These are phyloP conservation scores for Metarhizium robertsii DNA, from an alignment of 2,329 filamentous ascomycete species.

Conservation along the genomic window DNA sequence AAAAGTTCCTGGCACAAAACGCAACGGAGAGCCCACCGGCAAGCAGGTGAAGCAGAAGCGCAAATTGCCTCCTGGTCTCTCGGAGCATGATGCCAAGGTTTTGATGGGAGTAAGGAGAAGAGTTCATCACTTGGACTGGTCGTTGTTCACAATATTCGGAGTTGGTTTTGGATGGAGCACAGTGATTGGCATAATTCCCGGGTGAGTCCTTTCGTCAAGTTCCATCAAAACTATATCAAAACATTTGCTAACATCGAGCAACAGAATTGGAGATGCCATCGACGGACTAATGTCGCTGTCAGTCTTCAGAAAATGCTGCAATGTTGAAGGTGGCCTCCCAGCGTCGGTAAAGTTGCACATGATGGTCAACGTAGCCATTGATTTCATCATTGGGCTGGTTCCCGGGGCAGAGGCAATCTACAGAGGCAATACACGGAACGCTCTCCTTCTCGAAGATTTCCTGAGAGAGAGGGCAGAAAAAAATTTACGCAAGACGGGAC, in stretches of 20 bases:
- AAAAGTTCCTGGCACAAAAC: conserved; percentile 62
- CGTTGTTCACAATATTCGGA: conserved; percentile 71
- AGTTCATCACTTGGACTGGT: conserved; percentile 79
- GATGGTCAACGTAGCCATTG: conserved; percentile 68
- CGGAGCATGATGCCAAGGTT: conserved; percentile 69
- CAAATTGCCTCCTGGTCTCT: conserved; percentile 73
- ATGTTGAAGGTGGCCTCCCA: conserved; percentile 70
- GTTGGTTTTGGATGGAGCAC: conserved; percentile 84
- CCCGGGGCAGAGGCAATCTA: conserved; percentile 63
- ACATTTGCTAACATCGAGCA: not conserved
- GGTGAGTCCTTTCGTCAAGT: conserved; percentile 41
- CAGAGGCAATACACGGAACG: conserved; percentile 70
- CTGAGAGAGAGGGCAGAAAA: conserved; percentile 60
- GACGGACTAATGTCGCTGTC: conserved; percentile 68
- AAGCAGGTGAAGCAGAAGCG: conserved; percentile 81
- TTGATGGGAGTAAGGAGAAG: conserved; percentile 78
- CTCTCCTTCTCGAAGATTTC: conserved; percentile 57
- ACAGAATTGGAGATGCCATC: conserved; percentile 62
- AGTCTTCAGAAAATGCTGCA: conserved; percentile 62
- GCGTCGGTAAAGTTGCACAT: conserved; percentile 54
- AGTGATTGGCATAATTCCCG: conserved; percentile 75
- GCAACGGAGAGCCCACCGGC: conserved; percentile 53
- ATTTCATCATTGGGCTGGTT: conserved; percentile 65
- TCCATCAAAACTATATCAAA: not conserved
- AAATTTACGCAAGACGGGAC: conserved; percentile 37